Base-by-base conservation (phyloP, 1,139 yeast species). In the Debaryomyces fabryi region DNA sequence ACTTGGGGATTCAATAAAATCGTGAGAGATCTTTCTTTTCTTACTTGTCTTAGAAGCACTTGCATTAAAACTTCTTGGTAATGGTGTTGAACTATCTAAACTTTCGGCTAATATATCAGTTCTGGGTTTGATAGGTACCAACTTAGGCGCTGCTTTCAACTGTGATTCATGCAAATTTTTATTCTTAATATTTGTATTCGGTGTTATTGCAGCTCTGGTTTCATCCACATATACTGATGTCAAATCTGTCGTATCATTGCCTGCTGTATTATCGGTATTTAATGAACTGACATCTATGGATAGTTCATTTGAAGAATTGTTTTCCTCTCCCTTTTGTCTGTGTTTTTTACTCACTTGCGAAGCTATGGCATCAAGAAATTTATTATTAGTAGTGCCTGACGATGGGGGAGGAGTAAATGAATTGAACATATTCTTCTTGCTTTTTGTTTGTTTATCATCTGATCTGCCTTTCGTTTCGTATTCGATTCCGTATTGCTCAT, bases 271-370 rank as follows among this genome's bases (percentile, higher is more conserved):
- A n/a, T 21, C 38, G 7, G 27, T 18, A 20, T 39, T 20, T 10
- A 68, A 53, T 4, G 72, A 64, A 74, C 77, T 72, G 34, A 71
- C 53, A 37, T 65, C 72, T n/a, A 45, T 37, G 8, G 57, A 45
- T 12, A 48, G 51, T 25, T 48, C 44, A 27, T 49, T 42, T 27
- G 50, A 39, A 16, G 50, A 52, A 13, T 40, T 45, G 15, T 12
- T 18, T 21, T 33, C 40, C 16, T 43, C 40, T 21, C 5, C 41
- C 13, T 36, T 13, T 25, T 20, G 34, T 21, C 36, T 35, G 15
- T 21, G 42, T 34, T 49, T 49, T 13, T 49, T 48, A 16, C 30
- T 42, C 3, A 37, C 42, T n/a, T 57, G 46, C 9, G 59, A 52
- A 8, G 59, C 55, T 40, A 65, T 50, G 0, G 67, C 53, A 34